Evolutionary conservation across 495 filamentous ascomycete species (phyloP).

Genomic region (Penicillium cosmopolitanum): DNA sequence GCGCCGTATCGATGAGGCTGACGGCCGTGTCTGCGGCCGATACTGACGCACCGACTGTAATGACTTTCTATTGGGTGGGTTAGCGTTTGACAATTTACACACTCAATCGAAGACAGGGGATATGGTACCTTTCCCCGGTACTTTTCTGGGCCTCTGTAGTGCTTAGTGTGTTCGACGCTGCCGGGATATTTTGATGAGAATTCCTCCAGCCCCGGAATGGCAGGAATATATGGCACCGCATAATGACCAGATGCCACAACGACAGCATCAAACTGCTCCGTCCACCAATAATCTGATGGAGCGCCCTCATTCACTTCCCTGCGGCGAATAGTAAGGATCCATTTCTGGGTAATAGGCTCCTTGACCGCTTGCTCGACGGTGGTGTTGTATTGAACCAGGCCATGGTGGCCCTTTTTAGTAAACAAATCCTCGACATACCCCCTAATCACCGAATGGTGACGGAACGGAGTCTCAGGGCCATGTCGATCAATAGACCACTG

Average conservation of each 20-base stretch:
- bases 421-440: conserved; percentile 46
- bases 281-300: conserved; percentile 48
- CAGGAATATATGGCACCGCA: conserved; percentile 69
- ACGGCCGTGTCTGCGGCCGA: conserved; percentile 48
- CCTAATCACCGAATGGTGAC: conserved; percentile 42
- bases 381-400: conserved; percentile 45
- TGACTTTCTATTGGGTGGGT: conserved; percentile 34
- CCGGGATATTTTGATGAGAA: conserved; percentile 38
- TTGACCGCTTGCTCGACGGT: conserved; percentile 47
- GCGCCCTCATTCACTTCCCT: conserved; percentile 20
- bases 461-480: conserved; percentile 42
- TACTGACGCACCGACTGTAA: conserved; percentile 48
- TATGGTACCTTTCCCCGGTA: conserved; percentile 41
- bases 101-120: neutral
- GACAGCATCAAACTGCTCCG: conserved; percentile 66
- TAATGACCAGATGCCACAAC: conserved; percentile 84
- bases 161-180: conserved; percentile 44
- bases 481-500: conserved; percentile 41
- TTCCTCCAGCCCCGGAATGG: conserved; percentile 49
- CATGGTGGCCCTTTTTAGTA: conserved; percentile 36
- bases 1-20: conserved; percentile 35
- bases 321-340: conserved; percentile 42
- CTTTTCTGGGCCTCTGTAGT: conserved; percentile 41
- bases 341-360: conserved; percentile 29
- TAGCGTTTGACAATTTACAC: neutral